Conservation (phyloP, 805 yeast genomes). For the Candida hungchunana region DNA sequence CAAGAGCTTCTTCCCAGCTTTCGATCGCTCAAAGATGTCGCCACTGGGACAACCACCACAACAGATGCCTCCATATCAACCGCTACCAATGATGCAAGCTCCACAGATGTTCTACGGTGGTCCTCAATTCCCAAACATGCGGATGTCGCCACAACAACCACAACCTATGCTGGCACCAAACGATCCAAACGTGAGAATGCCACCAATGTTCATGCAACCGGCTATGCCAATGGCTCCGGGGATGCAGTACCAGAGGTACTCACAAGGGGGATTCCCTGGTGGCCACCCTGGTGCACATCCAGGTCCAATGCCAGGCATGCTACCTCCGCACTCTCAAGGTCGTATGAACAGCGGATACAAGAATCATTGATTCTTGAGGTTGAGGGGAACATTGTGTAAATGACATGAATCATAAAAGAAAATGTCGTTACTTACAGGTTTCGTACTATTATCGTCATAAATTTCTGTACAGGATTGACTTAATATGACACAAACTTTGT, state of each 20-base stretch:
- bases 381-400: neutral
- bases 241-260: conserved; percentile 12
- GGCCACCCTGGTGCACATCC: too few relatives aligned
- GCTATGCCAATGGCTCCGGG: conserved; percentile 9
- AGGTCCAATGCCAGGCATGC: conserved; percentile 11
- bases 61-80: conserved; percentile 10
- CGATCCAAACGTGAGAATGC: conserved; percentile 11
- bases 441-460: too few relatives aligned
- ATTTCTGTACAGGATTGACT: neutral
- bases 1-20: conserved; percentile 45
- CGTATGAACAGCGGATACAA: conserved; percentile 7
- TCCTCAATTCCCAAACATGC: conserved; percentile 14
- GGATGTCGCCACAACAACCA: conserved; percentile 17
- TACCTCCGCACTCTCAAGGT: conserved; percentile 10
- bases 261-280: conserved; percentile 7
- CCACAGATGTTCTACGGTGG: conserved; percentile 14
- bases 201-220: conserved; percentile 15
- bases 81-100: conserved; percentile 21
- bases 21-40: conserved; percentile 12
- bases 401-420: neutral
- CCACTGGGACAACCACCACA: conserved; percentile 11
- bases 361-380: conserved; percentile 6
- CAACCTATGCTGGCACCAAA: conserved; percentile 10
- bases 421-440: too few relatives aligned
- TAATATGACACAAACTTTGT: conserved; percentile 31